These are phyloP conservation scores for Nicotiana obtusifolia DNA, from an alignment of 257 asterid genomes.

Conservation along the genomic window DNA sequence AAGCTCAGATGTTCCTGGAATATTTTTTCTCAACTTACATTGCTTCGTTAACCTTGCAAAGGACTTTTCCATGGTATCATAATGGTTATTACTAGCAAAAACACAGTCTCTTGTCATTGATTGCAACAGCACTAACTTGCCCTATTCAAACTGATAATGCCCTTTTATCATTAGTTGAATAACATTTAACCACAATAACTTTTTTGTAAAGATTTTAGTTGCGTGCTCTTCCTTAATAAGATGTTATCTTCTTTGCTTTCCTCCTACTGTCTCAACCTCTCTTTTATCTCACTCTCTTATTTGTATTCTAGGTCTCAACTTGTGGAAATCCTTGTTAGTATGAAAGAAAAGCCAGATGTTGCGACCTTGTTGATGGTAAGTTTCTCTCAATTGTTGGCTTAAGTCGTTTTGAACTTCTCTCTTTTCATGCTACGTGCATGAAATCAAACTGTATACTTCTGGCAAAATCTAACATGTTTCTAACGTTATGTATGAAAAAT, in stretches of 20 bases:
- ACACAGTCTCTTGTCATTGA: neutral
- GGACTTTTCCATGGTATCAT: neutral
- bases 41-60: neutral
- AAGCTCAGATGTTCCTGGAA: neutral
- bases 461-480: neutral
- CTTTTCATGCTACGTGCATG: neutral
- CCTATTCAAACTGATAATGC: neutral
- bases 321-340: constrained; percentile 78
- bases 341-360: constrained; percentile 96
- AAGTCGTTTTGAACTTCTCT: neutral
- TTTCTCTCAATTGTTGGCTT: neutral
- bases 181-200: neutral
- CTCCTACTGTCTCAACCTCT: neutral
- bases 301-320: constrained; percentile 45
- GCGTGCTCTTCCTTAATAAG: neutral
- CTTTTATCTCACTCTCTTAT: constrained; percentile 11
- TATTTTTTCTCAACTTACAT: neutral
- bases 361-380: constrained; percentile 73
- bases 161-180: neutral
- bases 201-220: neutral
- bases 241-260: neutral
- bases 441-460: neutral
- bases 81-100: neutral
- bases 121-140: neutral
- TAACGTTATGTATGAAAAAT: too few species aligned